These are phyloP conservation scores for Fomitopsis pinicola DNA, from an alignment of 1,284 basidiomycete species.

Conservation along the genomic window DNA sequence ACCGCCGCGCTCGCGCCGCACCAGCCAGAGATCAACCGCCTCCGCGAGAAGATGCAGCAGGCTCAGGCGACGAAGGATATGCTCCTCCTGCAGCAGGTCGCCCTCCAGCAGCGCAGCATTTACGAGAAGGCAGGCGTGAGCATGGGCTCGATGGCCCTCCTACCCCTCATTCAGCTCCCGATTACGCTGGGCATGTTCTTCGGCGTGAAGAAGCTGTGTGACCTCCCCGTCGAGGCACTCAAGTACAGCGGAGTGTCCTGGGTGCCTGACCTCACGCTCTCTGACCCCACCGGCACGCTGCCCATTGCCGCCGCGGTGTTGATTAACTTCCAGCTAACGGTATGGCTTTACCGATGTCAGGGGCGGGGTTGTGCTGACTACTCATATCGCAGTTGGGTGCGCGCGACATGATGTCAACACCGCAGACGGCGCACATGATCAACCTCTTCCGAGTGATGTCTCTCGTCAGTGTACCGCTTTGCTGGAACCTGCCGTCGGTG, in stretches of 20 bases:
- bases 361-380: background rate
- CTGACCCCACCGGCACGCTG: conserved; percentile 79
- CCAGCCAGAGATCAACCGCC: conserved; percentile 51
- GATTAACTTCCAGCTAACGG: conserved; percentile 73
- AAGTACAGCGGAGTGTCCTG: conserved; percentile 75
- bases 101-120: conserved; percentile 57
- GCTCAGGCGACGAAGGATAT: conserved; percentile 42
- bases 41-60: conserved; percentile 46
- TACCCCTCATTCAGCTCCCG: conserved; percentile 73
- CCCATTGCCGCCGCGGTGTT: conserved; percentile 62
- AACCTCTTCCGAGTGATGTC: conserved; percentile 68
- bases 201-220: conserved; percentile 71
- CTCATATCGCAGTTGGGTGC: conserved; percentile 42
- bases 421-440: conserved; percentile 62
- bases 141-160: conserved; percentile 51
- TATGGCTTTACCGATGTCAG: conserved; percentile 31
- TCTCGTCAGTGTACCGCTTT: conserved; percentile 55
- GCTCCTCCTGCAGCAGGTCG: conserved; percentile 49
- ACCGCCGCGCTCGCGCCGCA: conserved; percentile 67
- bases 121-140: conserved; percentile 71
- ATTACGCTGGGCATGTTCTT: conserved; percentile 87
- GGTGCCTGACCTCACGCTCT: conserved; percentile 73
- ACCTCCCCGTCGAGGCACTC: conserved; percentile 69
- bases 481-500: conserved; percentile 56
- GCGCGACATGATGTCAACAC: conserved; percentile 52